Percentiles rank a stretch among this genome's conserved stretches.
Evolutionary conservation across 176 grass and related monocot genomes (phyloP).

Genomic region (Luzula sylvatica): DNA sequence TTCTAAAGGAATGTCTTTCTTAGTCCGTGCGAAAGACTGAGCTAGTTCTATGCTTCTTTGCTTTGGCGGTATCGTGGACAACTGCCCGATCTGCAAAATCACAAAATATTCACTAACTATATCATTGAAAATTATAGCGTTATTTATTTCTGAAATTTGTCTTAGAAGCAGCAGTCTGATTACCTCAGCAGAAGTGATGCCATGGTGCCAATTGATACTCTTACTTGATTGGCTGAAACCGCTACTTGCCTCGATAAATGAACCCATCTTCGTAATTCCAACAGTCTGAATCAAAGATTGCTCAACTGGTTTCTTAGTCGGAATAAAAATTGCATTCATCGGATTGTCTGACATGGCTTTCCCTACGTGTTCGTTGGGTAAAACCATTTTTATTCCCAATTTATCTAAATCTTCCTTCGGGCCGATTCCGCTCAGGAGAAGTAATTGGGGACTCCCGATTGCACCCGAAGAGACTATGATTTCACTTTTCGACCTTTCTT

Average conservation of each 20-base stretch:
- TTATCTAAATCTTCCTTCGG: slow-evolving; percentile 50
- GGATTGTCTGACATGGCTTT: slow-evolving; percentile 84
- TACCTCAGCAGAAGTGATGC: slow-evolving; percentile 96
- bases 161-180: slow-evolving; percentile 3
- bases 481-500: slow-evolving; percentile 27
- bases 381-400: slow-evolving; percentile 43
- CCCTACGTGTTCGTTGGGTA: slow-evolving; percentile 57
- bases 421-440: slow-evolving; percentile 81
- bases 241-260: slow-evolving; percentile 93
- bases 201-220: slow-evolving; percentile 83
- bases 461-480: slow-evolving; percentile 69
- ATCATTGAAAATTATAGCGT: not conserved
- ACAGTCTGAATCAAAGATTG: slow-evolving; percentile 90
- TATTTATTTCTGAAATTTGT: not conserved
- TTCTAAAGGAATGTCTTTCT: slow-evolving; percentile 48
- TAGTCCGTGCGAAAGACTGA: slow-evolving; percentile 42
- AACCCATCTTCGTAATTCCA: slow-evolving; percentile 50
- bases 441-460: slow-evolving; percentile 73
- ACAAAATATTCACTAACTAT: not conserved
- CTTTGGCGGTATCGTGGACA: slow-evolving; percentile 73
- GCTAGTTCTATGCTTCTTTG: slow-evolving; percentile 49
- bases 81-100: slow-evolving; percentile 70
- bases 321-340: slow-evolving; percentile 82
- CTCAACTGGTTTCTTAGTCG: slow-evolving; percentile 47
- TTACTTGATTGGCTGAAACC: slow-evolving; percentile 72